Percentiles rank a stretch among this genome's conserved stretches.
phyloP scores from a whole-genome alignment of 352 stramenopile species.

The Pythium aquatile region DNA sequence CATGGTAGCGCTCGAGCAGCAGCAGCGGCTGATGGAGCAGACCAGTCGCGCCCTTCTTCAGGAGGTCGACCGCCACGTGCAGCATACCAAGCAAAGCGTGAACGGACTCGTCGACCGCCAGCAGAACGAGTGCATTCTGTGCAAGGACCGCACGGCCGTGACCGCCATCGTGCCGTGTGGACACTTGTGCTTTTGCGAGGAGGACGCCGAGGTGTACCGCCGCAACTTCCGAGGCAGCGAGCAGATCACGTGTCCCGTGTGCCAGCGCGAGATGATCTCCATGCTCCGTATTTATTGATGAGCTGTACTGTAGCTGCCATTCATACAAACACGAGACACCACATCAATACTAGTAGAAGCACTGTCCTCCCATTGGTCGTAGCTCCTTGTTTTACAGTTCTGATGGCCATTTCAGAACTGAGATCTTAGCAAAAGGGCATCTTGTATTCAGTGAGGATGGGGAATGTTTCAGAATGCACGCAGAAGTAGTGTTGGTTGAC shows the following conservation, averaged over 20 bases:
- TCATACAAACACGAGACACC: not conserved
- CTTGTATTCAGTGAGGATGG: not conserved
- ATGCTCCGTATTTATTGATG: constrained; percentile 75
- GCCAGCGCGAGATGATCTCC: constrained; percentile 78
- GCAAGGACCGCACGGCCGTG: constrained; percentile 69
- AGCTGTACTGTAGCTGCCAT: not conserved
- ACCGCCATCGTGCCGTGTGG: constrained; percentile 78
- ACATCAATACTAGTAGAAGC: not conserved
- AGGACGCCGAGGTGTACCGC: constrained; percentile 72
- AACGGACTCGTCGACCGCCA: constrained; percentile 49
- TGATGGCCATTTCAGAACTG: constrained; percentile 2
- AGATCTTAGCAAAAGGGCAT: not conserved
- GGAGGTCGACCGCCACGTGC: constrained; percentile 73
- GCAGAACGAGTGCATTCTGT: constrained; percentile 75
- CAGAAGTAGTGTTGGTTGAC: not conserved
- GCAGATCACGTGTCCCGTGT: constrained; percentile 66
- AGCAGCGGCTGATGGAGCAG: constrained; percentile 79
- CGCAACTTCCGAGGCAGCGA: constrained; percentile 35
- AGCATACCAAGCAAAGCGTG: constrained; percentile 59
- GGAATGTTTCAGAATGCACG: constrained; percentile 1
- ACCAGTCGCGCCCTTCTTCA: constrained; percentile 69
- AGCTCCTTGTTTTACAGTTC: not conserved
- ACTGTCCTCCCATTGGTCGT: not conserved
- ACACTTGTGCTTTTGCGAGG: constrained; percentile 83
- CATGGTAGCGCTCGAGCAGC: constrained; percentile 57